These are phyloP conservation scores for Leishmania tarentolae DNA, from an alignment of 208 protist genomes.

Conservation along the genomic window DNA sequence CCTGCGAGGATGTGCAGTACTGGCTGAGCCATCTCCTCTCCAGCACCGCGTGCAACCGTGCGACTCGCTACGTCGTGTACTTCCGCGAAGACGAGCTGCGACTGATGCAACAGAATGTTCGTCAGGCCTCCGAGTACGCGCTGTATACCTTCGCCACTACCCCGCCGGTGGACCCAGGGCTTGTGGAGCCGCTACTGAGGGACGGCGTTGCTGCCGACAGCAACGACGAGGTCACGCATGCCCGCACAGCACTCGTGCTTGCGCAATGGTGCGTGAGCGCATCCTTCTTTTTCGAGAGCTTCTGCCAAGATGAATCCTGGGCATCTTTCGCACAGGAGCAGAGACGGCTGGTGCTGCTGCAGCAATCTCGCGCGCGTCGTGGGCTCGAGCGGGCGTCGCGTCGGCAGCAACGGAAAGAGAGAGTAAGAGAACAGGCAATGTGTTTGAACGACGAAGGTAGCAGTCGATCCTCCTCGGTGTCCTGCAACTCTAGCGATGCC, in stretches of 20 bases:
- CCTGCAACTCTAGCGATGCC: slow-evolving; percentile 8
- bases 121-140: slow-evolving; percentile 59
- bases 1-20: slow-evolving; percentile 26
- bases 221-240: slow-evolving; percentile 13
- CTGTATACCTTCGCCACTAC: slow-evolving; percentile 80
- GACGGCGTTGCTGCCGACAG: background rate
- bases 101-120: slow-evolving; percentile 79
- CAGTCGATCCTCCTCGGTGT: slow-evolving; percentile 13
- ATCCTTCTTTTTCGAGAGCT: slow-evolving; percentile 79
- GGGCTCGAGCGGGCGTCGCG: slow-evolving; percentile 18
- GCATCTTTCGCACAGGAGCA: slow-evolving; percentile 82
- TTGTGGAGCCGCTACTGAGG: slow-evolving; percentile 32
- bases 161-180: slow-evolving; percentile 57
- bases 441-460: background rate
- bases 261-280: slow-evolving; percentile 70
- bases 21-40: slow-evolving; percentile 45
- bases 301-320: slow-evolving; percentile 79
- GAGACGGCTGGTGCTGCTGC: slow-evolving; percentile 63
- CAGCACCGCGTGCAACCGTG: slow-evolving; percentile 62
- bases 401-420: slow-evolving; percentile 12
- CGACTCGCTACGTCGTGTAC: slow-evolving; percentile 83
- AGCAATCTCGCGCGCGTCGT: slow-evolving; percentile 50
- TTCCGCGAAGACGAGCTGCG: slow-evolving; percentile 84
- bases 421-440: background rate
- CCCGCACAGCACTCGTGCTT: slow-evolving; percentile 29